These are phyloP conservation scores for Stachybotrys chartarum DNA, from an alignment of 2,329 filamentous ascomycete genomes.

Conservation along the genomic window DNA sequence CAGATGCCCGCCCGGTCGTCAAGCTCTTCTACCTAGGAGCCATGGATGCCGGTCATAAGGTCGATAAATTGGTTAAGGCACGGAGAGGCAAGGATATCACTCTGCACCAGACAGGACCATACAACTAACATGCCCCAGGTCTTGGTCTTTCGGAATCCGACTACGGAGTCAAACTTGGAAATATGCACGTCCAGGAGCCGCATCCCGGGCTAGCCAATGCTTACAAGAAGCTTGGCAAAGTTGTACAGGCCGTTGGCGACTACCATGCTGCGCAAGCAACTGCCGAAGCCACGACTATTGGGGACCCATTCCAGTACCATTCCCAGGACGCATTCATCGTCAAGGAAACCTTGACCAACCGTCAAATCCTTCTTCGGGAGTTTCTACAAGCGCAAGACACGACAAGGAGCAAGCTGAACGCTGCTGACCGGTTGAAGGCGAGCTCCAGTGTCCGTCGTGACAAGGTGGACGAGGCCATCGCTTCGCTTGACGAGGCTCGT, in stretches of 20 bases:
- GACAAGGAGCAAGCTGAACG: conserved; percentile 73
- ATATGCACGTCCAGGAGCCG: conserved; percentile 83
- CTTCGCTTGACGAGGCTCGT: conserved; percentile 78
- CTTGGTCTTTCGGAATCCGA: conserved; percentile 89
- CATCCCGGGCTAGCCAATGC: conserved; percentile 83
- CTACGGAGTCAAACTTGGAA: conserved; percentile 81
- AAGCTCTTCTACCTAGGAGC: conserved; percentile 93
- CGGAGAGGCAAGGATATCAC: conserved; percentile 60
- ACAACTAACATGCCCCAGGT: conserved; percentile 42
- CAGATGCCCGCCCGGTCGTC: conserved; percentile 81
- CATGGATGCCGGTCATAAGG: conserved; percentile 96
- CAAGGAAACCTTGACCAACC: conserved; percentile 95
- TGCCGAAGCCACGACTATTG: conserved; percentile 88
- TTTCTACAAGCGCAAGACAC: conserved; percentile 84
- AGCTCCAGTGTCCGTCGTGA: conserved; percentile 82
- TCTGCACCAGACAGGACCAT: conserved; percentile 6
- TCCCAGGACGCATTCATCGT: conserved; percentile 95
- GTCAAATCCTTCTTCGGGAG: conserved; percentile 91
- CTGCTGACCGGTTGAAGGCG: conserved; percentile 82
- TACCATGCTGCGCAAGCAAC: conserved; percentile 95
- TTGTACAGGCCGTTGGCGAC: conserved; percentile 88
- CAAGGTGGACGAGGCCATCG: conserved; percentile 97
- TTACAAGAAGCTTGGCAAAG: conserved; percentile 90
- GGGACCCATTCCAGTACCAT: conserved; percentile 90
- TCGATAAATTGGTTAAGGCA: conserved; percentile 88